Evolutionary conservation across 2,329 filamentous ascomycete genomes (phyloP), one percentile per base, ranked within the genome.

Genomic region (Trichoderma semiorbis): DNA sequence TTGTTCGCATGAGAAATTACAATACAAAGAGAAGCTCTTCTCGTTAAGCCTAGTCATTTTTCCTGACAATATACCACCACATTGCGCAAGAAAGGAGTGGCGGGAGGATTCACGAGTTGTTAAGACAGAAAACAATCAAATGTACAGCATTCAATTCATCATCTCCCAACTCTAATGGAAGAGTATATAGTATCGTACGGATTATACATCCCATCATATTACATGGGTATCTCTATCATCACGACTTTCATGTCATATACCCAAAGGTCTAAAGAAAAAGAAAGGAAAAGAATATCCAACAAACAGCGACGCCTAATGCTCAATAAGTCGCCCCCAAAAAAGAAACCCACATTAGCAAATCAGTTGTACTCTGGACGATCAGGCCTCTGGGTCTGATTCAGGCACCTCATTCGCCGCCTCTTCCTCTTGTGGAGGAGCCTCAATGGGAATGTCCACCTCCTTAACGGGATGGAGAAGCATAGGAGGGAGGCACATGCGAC

Each of bases 401-500:
- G 77, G 74, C 32, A 76, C 73, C 36, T 75, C 72, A 11, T 61
- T 79, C 7, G 83, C 84, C 58, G 84, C 83, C 3, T 83, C 82
- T 5, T 84, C 85, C 71, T 84, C 84, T 5, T 82, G 81, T 2
- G 86, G 82, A 55, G 86, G 84, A 30, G 86, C 86, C 79, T 88
- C 91, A 2, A 92, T 89, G 8, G 90, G 87, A 65, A 91, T 77
- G 71, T 91, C 89, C 6, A 95, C 87, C 68, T 89, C 87, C 84
- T 97, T 98, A 68, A 97, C 88, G 0, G 95, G 95, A 85, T 98
- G 95, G 74, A 98, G 82, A 73, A 97, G 82, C 91, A 97, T 95
- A 0, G 92, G 93, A 8, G 94, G 94, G 53, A 97, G 83, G 82
- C 95, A 98, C 94, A 97, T 97, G 72, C 94, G 88, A 12, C 93